Evolutionary conservation across 2,329 filamentous ascomycete species (phyloP), one percentile per base, ranked within the genome.

Genomic region (Xylaria arbuscula): DNA sequence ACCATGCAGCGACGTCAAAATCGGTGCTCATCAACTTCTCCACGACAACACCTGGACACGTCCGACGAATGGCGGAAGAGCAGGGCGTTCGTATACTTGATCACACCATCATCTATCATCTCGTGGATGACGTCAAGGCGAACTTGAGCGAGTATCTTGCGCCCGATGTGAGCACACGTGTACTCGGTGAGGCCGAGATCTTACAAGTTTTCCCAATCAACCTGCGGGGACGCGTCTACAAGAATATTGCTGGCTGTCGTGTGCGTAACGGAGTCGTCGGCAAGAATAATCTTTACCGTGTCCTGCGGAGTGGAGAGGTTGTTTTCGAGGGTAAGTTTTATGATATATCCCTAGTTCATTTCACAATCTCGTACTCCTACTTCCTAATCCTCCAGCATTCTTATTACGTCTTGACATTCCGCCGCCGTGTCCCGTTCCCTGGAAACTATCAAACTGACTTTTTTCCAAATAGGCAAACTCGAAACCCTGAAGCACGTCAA

Each of bases 11-110:
- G 0, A 88, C 88, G 19, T 92, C 95, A 1, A 86, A 88, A 34
- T 93, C 92, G 42, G 83, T 90, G 74, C 89, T 98, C 71, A 85
- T 98, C 79, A 93, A 92, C 74, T 99, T 99, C 86, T 98, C 98
- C 81, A 89, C 88, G 57, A 74, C 87, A 0, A 83, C 94, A 8
- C 88, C 92, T 0, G 85, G 87, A 8, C 84, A 90, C 61, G 91
- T 97, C 72, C 84, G 86, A 69, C 86, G 87, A 13, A 82, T 91
- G 72, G 95, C 96, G 1, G 89, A 92, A 69, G 82, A 87, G 9
- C 85, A 88, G 56, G 89, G 90, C 22, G 94, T 99, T 64, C 84
- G 84, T 67, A 92, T 99, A 61, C 81, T 98, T 58, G 90, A 97
- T 73, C 91, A 96, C 78, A 97, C 91, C 73, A 90, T 97, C 78